These are phyloP conservation scores for Lathyrus aphaca DNA, from an alignment of 306 rosid genomes.

Conservation along the genomic window DNA sequence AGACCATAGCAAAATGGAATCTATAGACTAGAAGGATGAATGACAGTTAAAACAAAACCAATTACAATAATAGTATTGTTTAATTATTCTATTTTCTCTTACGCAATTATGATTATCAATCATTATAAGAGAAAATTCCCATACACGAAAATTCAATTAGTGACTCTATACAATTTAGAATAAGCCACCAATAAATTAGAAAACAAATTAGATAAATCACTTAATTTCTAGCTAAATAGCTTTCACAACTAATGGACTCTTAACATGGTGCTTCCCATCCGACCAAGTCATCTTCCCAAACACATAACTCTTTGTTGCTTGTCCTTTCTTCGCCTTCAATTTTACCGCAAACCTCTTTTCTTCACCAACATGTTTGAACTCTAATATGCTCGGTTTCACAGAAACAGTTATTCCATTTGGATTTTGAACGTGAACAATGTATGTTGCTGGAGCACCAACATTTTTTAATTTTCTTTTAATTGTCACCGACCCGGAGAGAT, in stretches of 20 bases:
- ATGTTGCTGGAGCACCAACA: constrained; percentile 77
- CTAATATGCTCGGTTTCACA: constrained; percentile 66
- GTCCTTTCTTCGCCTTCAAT: constrained; percentile 46
- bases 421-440: constrained; percentile 47
- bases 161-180: constrained; percentile 33
- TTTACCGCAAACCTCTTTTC: constrained; percentile 61
- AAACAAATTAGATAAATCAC: constrained; percentile 24
- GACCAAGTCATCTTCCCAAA: constrained; percentile 83
- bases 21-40: neutral
- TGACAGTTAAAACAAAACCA: neutral
- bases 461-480: constrained; percentile 68
- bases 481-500: constrained; percentile 54
- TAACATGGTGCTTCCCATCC: constrained; percentile 73
- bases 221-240: constrained; percentile 41
- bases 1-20: too few species aligned
- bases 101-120: constrained; percentile 22
- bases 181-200: constrained; percentile 5
- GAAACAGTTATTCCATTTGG: constrained; percentile 58
- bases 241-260: constrained; percentile 79
- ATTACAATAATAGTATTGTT: neutral
- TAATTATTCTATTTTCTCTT: constrained; percentile 5
- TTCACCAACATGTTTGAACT: constrained; percentile 65
- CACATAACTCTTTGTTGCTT: constrained; percentile 49
- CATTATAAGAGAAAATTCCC: neutral
- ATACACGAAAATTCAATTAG: neutral